Evolutionary conservation across 345 rosid species (phyloP).

Genomic region (Excoecaria cochinchinensis): DNA sequence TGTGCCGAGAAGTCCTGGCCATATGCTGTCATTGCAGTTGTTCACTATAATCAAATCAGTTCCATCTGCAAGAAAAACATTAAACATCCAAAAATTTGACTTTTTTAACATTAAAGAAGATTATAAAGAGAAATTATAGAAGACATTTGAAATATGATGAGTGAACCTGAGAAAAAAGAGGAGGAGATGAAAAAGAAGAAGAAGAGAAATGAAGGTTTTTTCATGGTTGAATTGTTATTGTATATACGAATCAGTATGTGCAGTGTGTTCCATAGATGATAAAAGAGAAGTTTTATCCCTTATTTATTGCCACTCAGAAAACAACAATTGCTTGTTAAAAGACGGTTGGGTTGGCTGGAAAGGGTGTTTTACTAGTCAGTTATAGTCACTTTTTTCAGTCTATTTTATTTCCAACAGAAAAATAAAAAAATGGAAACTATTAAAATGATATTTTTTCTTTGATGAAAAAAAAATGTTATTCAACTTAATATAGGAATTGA

Average conservation of each 20-base stretch:
- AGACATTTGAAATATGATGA: background rate
- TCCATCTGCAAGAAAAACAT: conserved; percentile 21
- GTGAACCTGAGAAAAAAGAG: conserved; percentile 17
- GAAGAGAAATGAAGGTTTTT: conserved; percentile 5
- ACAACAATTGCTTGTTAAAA: conserved; percentile 7
- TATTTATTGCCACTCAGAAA: conserved; percentile 8
- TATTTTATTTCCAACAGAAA: no score
- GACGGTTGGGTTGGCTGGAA: conserved; percentile 13
- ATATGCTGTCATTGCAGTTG: conserved; percentile 45
- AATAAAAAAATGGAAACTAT: no score
- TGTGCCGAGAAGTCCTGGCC: conserved; percentile 50
- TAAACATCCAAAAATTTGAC: background rate
- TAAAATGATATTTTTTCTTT: no score
- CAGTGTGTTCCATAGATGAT: background rate
- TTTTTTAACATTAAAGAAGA: background rate
- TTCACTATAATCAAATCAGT: conserved; percentile 34
- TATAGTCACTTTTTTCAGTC: no score
- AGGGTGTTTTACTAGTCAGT: background rate
- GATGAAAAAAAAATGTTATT: no score
- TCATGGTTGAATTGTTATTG: background rate
- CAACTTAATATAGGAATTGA: no score
- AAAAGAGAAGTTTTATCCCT: background rate
- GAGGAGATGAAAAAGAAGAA: background rate
- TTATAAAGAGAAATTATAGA: background rate
- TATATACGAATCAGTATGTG: background rate